Percentiles rank a stretch among this genome's conserved stretches.
These are phyloP conservation scores for Chlamydomonas sp. DNA, from an alignment of 139 green algal species.

Conservation along the genomic window DNA sequence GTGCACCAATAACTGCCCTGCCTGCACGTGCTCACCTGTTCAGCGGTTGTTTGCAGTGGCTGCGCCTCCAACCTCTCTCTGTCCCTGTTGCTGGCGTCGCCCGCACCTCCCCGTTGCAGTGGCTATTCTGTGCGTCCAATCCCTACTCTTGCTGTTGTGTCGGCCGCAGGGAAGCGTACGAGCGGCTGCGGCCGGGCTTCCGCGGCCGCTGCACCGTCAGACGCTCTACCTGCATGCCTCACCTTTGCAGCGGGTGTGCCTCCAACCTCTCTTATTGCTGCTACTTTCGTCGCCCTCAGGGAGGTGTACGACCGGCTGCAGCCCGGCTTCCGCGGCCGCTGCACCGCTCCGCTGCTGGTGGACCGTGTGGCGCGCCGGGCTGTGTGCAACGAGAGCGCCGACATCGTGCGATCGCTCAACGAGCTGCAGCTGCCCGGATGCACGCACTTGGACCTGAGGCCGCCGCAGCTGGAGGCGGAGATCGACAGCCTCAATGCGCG, in stretches of 20 bases:
- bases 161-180: too few species aligned
- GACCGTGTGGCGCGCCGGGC: constrained; percentile 56
- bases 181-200: background rate
- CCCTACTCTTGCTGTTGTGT: background rate
- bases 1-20: too few species aligned
- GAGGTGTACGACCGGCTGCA: constrained; percentile 82
- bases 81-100: too few species aligned
- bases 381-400: constrained; percentile 84
- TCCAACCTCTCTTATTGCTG: background rate
- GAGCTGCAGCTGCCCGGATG: constrained; percentile 58
- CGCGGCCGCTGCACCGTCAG: too few species aligned
- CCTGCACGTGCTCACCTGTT: too few species aligned
- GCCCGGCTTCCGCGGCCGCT: constrained; percentile 82
- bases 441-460: constrained; percentile 70
- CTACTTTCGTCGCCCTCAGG: constrained; percentile 47
- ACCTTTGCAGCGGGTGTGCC: background rate
- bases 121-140: too few species aligned
- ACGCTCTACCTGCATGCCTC: background rate
- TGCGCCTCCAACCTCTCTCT: background rate
- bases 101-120: constrained; percentile 29
- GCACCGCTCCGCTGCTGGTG: constrained; percentile 90
- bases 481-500: constrained; percentile 79
- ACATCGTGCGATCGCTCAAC: constrained; percentile 80
- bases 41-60: background rate
- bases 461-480: constrained; percentile 57